Evolutionary conservation across 2,329 filamentous ascomycete species (phyloP).

Genomic region (Fonsecaea pedrosoi): DNA sequence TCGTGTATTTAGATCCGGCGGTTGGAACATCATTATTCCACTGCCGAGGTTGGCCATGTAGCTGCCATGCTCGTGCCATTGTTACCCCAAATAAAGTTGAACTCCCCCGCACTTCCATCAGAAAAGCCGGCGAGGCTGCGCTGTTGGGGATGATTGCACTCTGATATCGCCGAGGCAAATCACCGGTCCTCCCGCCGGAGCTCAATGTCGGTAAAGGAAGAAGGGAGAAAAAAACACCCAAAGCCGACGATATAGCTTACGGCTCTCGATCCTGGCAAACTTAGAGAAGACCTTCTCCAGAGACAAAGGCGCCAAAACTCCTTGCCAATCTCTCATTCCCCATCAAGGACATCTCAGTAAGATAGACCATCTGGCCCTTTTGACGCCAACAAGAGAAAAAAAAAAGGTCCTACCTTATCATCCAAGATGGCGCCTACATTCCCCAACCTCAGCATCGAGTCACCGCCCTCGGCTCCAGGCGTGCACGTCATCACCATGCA

Average conservation of each 20-base stretch:
- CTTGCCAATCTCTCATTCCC: background rate
- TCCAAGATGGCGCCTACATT: constrained; percentile 31
- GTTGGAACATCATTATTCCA: constrained; percentile 2
- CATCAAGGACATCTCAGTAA: no score
- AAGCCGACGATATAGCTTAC: background rate
- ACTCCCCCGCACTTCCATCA: constrained; percentile 7
- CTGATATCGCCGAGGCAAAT: background rate
- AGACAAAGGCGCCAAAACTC: background rate
- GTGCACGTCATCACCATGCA: constrained; percentile 62
- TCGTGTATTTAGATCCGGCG: background rate
- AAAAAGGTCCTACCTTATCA: background rate
- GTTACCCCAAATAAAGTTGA: background rate
- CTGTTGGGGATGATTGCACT: background rate
- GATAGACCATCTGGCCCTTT: no score
- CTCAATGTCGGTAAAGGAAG: constrained; percentile 6
- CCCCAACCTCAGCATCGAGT: constrained; percentile 36
- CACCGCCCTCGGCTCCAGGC: constrained; percentile 41
- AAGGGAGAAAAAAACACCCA: background rate
- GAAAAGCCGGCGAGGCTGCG: constrained; percentile 1
- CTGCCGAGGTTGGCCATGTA: background rate
- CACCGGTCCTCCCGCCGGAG: background rate
- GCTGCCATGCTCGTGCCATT: background rate
- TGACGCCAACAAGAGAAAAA: no score
- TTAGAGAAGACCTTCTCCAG: background rate
- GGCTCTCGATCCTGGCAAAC: background rate